These are phyloP conservation scores for Exophiala dermatitidis DNA, from an alignment of 2,329 filamentous ascomycete species.

Conservation along the genomic window DNA sequence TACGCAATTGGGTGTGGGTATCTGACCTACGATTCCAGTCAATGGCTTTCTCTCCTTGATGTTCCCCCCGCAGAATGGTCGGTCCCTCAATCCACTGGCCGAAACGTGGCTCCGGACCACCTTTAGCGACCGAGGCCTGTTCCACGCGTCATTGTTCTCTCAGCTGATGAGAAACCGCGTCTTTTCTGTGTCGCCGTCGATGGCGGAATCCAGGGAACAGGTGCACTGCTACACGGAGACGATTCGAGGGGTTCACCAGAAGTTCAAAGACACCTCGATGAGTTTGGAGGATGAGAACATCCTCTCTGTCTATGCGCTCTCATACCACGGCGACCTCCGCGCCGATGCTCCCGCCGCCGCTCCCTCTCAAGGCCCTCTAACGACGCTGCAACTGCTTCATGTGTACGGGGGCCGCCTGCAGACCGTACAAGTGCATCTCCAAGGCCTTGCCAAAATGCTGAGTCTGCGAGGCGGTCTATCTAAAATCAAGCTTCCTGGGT, in stretches of 20 bases:
- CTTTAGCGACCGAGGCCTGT: constrained; percentile 19
- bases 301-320: constrained; percentile 34
- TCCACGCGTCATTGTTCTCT: constrained; percentile 22
- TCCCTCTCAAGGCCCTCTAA: constrained; percentile 34
- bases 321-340: constrained; percentile 29
- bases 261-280: constrained; percentile 30
- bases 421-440: constrained; percentile 32
- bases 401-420: constrained; percentile 33
- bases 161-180: constrained; percentile 19
- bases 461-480: constrained; percentile 34
- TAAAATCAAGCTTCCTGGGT: constrained; percentile 33
- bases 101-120: constrained; percentile 17
- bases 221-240: constrained; percentile 29
- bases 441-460: constrained; percentile 33
- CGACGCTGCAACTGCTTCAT: constrained; percentile 34
- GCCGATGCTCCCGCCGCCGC: constrained; percentile 16
- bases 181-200: constrained; percentile 1
- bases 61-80: constrained; percentile 17
- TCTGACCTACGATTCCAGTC: not conserved
- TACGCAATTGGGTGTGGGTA: not conserved
- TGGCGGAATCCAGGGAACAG: constrained; percentile 12
- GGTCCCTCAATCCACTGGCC: constrained; percentile 10
- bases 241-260: constrained; percentile 33
- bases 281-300: constrained; percentile 33
- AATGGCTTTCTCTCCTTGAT: constrained; percentile 15